Evolutionary conservation across 805 yeast genomes (phyloP).

Genomic region (Saccharomycopsis sp.): DNA sequence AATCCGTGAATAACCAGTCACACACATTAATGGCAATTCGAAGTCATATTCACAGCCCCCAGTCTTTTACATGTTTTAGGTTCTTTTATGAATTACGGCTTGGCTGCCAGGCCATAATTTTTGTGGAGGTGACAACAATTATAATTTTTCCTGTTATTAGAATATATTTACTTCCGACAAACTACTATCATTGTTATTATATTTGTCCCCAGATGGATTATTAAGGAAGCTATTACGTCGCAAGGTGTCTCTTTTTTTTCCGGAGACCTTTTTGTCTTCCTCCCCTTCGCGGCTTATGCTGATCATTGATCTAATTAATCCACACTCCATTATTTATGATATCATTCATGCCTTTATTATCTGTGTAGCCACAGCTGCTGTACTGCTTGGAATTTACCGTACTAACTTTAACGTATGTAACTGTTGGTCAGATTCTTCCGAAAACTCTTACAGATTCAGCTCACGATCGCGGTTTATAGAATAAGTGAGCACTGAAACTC

Average conservation of each 20-base stretch:
- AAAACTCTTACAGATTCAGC: neutral
- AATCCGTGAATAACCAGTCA: neutral
- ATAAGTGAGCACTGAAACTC: too few species aligned
- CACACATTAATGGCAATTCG: neutral
- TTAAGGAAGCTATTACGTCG: neutral
- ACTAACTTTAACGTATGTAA: too few species aligned
- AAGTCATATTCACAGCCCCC: neutral
- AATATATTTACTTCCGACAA: neutral
- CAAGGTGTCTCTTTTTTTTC: neutral
- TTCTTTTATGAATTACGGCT: neutral
- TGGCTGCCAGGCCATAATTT: neutral
- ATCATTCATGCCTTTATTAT: too few species aligned
- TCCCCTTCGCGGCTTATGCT: neutral
- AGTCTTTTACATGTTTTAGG: neutral
- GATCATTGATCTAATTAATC: neutral
- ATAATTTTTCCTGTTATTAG: neutral
- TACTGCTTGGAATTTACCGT: too few species aligned
- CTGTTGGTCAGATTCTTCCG: neutral
- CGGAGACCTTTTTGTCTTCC: neutral
- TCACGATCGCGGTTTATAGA: too few species aligned
- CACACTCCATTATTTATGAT: neutral
- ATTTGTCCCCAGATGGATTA: neutral
- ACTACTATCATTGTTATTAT: neutral
- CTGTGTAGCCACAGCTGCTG: too few species aligned
- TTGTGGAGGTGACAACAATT: neutral